Percentiles rank a stretch among this genome's conserved stretches.
Evolutionary conservation across 2,329 filamentous ascomycete genomes (phyloP).

Genomic region (Aspergillus ochraceus): DNA sequence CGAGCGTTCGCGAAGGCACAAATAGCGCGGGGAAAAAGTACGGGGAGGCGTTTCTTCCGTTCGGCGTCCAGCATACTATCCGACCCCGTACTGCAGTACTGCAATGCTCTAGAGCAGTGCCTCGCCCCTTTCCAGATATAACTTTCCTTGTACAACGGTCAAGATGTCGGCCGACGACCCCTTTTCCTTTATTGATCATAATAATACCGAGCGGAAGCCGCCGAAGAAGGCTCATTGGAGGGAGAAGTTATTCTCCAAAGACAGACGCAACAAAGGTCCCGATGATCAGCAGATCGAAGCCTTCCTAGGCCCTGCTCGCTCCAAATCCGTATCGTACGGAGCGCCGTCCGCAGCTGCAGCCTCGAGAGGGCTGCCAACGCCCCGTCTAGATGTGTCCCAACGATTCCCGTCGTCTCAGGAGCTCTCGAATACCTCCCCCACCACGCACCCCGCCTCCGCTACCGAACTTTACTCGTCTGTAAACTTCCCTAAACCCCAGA

Average conservation of each 20-base stretch:
- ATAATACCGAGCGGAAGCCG: conserved; percentile 29
- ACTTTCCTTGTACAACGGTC: conserved; percentile 11
- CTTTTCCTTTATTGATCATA: conserved; percentile 35
- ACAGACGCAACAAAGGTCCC: conserved; percentile 36
- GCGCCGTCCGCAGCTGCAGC: conserved; percentile 12
- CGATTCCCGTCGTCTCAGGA: conserved; percentile 35
- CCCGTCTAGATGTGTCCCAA: conserved; percentile 37
- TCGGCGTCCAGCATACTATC: neutral
- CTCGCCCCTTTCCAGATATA: conserved; percentile 1
- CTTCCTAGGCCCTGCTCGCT: conserved; percentile 57
- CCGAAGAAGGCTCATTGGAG: conserved; percentile 45
- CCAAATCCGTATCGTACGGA: conserved; percentile 31
- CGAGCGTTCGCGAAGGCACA: neutral
- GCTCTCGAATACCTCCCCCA: conserved; percentile 19
- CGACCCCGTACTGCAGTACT: conserved; percentile 6
- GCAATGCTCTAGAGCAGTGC: conserved; percentile 34
- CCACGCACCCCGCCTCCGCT: conserved; percentile 17
- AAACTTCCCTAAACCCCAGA: conserved; percentile 25
- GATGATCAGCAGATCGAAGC: conserved; percentile 53
- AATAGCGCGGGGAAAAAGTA: conserved; percentile 12
- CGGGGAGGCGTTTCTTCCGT: conserved; percentile 1
- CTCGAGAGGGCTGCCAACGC: conserved; percentile 33
- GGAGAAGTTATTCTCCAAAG: conserved; percentile 51
- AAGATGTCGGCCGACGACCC: conserved; percentile 39
- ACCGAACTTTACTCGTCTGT: conserved; percentile 23